phyloP scores from a whole-genome alignment of 768 basidiomycete species.

The Amanita brunnescens region DNA sequence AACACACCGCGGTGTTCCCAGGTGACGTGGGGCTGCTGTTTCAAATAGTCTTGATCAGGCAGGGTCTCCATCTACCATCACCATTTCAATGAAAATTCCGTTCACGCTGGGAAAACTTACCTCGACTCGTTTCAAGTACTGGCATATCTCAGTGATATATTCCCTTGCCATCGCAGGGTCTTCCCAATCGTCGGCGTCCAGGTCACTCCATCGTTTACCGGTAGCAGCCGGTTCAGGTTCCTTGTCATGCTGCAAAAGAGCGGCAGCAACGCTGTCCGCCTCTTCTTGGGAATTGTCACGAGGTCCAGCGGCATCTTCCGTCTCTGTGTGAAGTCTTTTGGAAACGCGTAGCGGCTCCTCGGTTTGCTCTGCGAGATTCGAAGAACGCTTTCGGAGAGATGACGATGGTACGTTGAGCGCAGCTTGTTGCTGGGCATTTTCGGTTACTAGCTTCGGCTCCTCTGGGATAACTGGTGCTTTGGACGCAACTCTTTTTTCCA shows the following conservation, averaged over 20 bases:
- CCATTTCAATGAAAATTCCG: slow-evolving; percentile 5
- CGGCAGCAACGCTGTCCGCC: slow-evolving; percentile 30
- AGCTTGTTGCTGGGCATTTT: not conserved
- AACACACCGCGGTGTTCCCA: slow-evolving; percentile 89
- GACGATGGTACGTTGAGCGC: not conserved
- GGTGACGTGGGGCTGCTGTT: slow-evolving; percentile 68
- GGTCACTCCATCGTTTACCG: slow-evolving; percentile 64
- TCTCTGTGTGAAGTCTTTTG: slow-evolving; percentile 58
- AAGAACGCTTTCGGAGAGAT: slow-evolving; percentile 10
- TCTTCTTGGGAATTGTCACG: slow-evolving; percentile 32
- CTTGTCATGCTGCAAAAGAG: slow-evolving; percentile 20
- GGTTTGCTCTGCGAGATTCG: slow-evolving; percentile 28
- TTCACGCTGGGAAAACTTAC: slow-evolving; percentile 27
- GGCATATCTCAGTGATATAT: slow-evolving; percentile 82
- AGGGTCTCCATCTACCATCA: slow-evolving; percentile 53
- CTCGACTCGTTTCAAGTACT: slow-evolving; percentile 79
- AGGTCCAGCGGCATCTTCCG: slow-evolving; percentile 10
- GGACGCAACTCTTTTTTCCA: not conserved
- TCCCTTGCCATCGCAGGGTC: slow-evolving; percentile 91
- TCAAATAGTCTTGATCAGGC: slow-evolving; percentile 83
- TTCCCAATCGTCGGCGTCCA: slow-evolving; percentile 81
- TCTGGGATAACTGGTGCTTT: not conserved
- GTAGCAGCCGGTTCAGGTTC: slow-evolving; percentile 28
- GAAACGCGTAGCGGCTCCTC: slow-evolving; percentile 42
- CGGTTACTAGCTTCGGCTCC: not conserved